Conservation (phyloP, 2,329 filamentous ascomycete species). For the Dissoconium aciculare region DNA sequence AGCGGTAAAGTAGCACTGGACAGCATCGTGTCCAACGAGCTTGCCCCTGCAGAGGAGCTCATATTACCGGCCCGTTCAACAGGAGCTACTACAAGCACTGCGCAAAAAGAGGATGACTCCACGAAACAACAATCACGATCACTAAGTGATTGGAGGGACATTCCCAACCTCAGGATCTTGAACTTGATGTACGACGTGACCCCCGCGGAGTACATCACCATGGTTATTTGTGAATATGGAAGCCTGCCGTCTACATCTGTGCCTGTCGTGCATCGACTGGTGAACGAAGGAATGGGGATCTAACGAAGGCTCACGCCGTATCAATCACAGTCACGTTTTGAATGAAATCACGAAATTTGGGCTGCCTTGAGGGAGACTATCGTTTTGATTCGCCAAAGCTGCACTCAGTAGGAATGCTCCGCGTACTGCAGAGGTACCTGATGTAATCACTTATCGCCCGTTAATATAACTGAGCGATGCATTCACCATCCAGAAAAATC, state of each 20-base stretch:
- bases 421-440: too few relatives aligned
- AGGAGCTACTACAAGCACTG: conserved; percentile 3
- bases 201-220: conserved; percentile 68
- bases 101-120: conserved; percentile 17
- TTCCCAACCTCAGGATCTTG: conserved; percentile 45
- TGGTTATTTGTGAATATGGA: conserved; percentile 84
- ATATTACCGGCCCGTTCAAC: conserved; percentile 17
- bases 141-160: conserved; percentile 42
- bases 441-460: too few relatives aligned
- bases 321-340: background rate
- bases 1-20: conserved; percentile 79
- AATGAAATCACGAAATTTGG: background rate
- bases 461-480: too few relatives aligned
- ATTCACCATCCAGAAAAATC: conserved; percentile 83
- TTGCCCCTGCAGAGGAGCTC: conserved; percentile 60
- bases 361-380: background rate
- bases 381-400: background rate
- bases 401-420: too few relatives aligned
- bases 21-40: conserved; percentile 87
- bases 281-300: conserved; percentile 18
- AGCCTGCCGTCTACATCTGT: conserved; percentile 76
- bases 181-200: conserved; percentile 89
- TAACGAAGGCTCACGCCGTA: background rate
- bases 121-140: conserved; percentile 15
- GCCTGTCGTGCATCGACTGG: conserved; percentile 49